phyloP scores from a whole-genome alignment of 2,329 filamentous ascomycete species.

The Botrytis porri region DNA sequence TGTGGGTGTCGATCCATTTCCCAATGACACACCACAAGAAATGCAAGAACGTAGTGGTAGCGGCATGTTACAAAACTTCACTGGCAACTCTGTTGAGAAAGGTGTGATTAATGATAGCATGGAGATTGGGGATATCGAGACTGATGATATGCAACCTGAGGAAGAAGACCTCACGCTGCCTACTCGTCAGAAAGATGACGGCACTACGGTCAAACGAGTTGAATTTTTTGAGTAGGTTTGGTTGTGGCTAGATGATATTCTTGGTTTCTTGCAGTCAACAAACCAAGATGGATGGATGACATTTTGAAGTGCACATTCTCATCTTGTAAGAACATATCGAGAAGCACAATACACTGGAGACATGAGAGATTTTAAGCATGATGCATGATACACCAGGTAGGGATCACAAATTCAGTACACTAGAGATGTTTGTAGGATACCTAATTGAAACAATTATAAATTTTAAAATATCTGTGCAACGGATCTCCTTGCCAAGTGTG shows the following conservation, averaged over 20 bases:
- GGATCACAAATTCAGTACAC: not conserved
- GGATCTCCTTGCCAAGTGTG: too few relatives aligned
- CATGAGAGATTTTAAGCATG: not conserved
- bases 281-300: not conserved
- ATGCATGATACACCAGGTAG: not conserved
- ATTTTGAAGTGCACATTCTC: not conserved
- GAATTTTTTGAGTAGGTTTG: conserved; percentile 26
- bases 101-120: conserved; percentile 37
- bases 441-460: not conserved
- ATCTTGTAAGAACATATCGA: conserved; percentile 5
- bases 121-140: conserved; percentile 35
- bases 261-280: not conserved
- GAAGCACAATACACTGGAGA: conserved; percentile 10
- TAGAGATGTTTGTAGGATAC: not conserved
- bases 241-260: not conserved
- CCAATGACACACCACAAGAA: conserved; percentile 25
- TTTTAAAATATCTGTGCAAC: too few relatives aligned
- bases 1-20: conserved; percentile 31
- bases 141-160: conserved; percentile 28
- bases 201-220: conserved; percentile 31
- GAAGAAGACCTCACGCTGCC: conserved; percentile 17
- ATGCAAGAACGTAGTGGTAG: conserved; percentile 36
- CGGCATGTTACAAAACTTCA: conserved; percentile 25
- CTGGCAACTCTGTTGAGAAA: conserved; percentile 16
- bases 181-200: conserved; percentile 13